These are phyloP conservation scores for Saccharomyces hybrid DNA, from an alignment of 1,139 yeast genomes.

Conservation along the genomic window DNA sequence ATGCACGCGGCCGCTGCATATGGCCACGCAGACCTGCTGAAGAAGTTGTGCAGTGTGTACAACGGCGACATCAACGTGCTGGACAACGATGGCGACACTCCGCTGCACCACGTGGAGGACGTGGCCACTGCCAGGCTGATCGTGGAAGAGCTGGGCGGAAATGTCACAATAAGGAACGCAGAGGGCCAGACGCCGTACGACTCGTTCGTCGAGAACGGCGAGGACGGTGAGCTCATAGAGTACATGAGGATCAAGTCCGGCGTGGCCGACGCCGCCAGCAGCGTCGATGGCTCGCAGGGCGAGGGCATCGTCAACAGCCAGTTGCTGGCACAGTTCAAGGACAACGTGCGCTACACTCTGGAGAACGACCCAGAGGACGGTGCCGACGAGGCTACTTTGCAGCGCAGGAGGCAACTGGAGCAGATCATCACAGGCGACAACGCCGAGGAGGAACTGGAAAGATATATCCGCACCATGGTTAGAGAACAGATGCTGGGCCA, in stretches of 20 bases:
- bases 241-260: constrained; percentile 50
- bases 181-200: constrained; percentile 68
- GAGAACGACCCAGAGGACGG: constrained; percentile 38
- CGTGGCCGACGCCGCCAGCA: constrained; percentile 43
- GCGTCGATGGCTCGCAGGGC: constrained; percentile 47
- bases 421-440: constrained; percentile 68
- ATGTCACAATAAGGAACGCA: constrained; percentile 51
- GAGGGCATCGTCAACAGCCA: constrained; percentile 44
- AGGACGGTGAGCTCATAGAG: constrained; percentile 66
- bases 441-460: constrained; percentile 69
- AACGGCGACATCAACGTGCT: constrained; percentile 78
- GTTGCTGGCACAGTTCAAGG: constrained; percentile 34
- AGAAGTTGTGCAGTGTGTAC: constrained; percentile 43
- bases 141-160: constrained; percentile 61
- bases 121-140: constrained; percentile 54
- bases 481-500: constrained; percentile 38
- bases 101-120: constrained; percentile 85
- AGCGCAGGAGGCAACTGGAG: constrained; percentile 58
- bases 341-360: constrained; percentile 49
- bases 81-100: constrained; percentile 92
- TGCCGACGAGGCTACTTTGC: constrained; percentile 42
- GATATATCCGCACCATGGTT: constrained; percentile 58
- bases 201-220: constrained; percentile 76
- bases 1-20: constrained; percentile 96
- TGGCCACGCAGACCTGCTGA: constrained; percentile 65